Evolutionary conservation across 768 basidiomycete genomes (phyloP).

Genomic region (Pholiota conissans): DNA sequence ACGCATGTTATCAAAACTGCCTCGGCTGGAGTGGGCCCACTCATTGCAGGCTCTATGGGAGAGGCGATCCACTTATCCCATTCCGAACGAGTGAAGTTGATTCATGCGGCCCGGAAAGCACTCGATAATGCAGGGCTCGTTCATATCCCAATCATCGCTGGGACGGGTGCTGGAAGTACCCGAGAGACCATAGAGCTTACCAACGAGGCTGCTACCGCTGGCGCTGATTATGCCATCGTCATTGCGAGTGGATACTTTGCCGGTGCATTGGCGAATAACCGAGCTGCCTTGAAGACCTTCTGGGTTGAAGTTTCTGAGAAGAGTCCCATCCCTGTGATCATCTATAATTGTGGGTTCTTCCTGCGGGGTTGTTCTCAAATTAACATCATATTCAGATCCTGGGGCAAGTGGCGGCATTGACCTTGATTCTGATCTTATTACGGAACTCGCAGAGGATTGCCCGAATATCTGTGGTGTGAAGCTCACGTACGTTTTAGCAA

Average conservation of each 20-base stretch:
- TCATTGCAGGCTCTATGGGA: conserved; percentile 83
- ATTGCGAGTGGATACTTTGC: conserved; percentile 89
- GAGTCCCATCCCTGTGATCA: conserved; percentile 84
- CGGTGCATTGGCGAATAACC: conserved; percentile 62
- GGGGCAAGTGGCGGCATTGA: conserved; percentile 89
- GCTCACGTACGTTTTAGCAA: conserved; percentile 63
- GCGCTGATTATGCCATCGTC: conserved; percentile 86
- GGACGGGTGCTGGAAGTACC: conserved; percentile 83
- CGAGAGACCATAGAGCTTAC: conserved; percentile 77
- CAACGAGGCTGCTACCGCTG: conserved; percentile 76
- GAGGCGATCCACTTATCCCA: conserved; percentile 78
- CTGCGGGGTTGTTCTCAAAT: conserved; percentile 11
- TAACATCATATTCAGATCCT: conserved; percentile 54
- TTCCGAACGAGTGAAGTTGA: conserved; percentile 63
- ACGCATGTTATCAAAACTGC: conserved; percentile 66
- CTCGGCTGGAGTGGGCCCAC: conserved; percentile 64
- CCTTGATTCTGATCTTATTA: conserved; percentile 85
- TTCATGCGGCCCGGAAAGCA: conserved; percentile 65
- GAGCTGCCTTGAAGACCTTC: conserved; percentile 73
- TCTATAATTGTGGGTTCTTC: conserved; percentile 76
- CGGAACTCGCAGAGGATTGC: conserved; percentile 72
- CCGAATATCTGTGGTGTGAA: conserved; percentile 87
- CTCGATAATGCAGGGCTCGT: conserved; percentile 65
- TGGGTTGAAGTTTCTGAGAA: conserved; percentile 75
- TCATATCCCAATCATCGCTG: conserved; percentile 71